Evolutionary conservation across 176 grass and related monocot genomes (phyloP).

Genomic region (Triticum urartu): DNA sequence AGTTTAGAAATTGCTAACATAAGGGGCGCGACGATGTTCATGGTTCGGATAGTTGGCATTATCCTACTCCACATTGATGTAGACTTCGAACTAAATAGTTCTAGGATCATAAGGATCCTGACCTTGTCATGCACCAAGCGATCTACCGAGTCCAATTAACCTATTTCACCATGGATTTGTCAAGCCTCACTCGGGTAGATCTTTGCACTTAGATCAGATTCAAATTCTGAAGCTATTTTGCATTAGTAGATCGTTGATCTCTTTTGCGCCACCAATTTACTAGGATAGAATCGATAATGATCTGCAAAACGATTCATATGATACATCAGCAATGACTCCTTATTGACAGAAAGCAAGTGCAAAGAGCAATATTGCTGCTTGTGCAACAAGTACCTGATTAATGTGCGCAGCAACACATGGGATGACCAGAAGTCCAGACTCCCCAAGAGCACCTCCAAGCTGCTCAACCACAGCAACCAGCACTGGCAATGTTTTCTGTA

Average conservation of each 20-base stretch:
- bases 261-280: conserved; percentile 79
- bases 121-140: no score
- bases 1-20: no score
- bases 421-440: conserved; percentile 72
- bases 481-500: conserved; percentile 86
- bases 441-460: conserved; percentile 69
- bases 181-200: no score
- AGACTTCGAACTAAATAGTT: no score
- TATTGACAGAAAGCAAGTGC: background rate
- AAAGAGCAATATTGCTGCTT: background rate
- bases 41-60: no score
- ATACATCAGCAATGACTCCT: conserved; percentile 20
- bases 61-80: no score
- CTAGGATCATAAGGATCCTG: no score
- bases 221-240: conserved; percentile 40
- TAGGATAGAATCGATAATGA: conserved; percentile 73
- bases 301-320: conserved; percentile 42
- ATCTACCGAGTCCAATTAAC: no score
- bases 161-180: no score
- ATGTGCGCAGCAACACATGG: conserved; percentile 74
- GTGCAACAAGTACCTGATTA: conserved; percentile 61
- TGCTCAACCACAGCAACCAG: conserved; percentile 87
- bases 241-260: conserved; percentile 44
- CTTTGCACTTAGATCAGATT: background rate
- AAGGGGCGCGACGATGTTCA: no score